Evolutionary conservation across 495 filamentous ascomycete species (phyloP), one percentile per base, ranked within the genome.

Genomic region (Barbatosphaeria neglecta): DNA sequence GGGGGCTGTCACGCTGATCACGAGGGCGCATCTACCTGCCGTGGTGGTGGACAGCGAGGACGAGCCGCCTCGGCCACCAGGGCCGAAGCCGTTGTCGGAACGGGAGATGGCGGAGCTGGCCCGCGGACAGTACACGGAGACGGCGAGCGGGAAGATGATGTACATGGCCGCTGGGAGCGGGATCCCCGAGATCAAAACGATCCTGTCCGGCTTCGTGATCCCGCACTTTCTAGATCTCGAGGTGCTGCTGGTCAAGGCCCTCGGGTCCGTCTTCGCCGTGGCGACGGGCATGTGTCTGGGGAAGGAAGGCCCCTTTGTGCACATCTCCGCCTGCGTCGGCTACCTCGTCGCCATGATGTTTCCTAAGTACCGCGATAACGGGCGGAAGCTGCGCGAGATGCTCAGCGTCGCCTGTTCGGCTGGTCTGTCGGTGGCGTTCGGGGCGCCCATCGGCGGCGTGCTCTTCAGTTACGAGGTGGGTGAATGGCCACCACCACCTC

Each of bases 151-250:
- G 5, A 78, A 78, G 52, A 54, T 59, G 9, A 76, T 78, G 61
- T 77, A 76, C 53, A 69, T 80, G 69, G 70, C 74, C 20, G 69
- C 74, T 17, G 75, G 75, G 1, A 68, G 62, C 39, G 75, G 75
- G 11, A 80, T 78, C 37, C 76, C 76, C 0, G 76, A 80, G 55
- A 79, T 79, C 61, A 78, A 79, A 53, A 76, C 75, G 6, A 72
- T 78, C 28, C 54, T 80, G 3, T 76, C 73, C 22, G 76, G 76
- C n/a, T 77, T 76, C 47, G 73, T 75, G 17, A 78, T 79, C 23
- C 75, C 74, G 9, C 62, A 73, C 46, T 73, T 77, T 39, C 62
- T 80, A 15, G 67, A 71, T 47, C 56, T 73, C 46, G 75, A 74
- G 46, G 73, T 80, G 16, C 64, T 80, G 17, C 20, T 73, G 22